A percentile compares a stretch with the other conserved stretches of the same genome.
phyloP scores from a whole-genome alignment of 495 filamentous ascomycete species.

The Pseudevernia furfuracea region DNA sequence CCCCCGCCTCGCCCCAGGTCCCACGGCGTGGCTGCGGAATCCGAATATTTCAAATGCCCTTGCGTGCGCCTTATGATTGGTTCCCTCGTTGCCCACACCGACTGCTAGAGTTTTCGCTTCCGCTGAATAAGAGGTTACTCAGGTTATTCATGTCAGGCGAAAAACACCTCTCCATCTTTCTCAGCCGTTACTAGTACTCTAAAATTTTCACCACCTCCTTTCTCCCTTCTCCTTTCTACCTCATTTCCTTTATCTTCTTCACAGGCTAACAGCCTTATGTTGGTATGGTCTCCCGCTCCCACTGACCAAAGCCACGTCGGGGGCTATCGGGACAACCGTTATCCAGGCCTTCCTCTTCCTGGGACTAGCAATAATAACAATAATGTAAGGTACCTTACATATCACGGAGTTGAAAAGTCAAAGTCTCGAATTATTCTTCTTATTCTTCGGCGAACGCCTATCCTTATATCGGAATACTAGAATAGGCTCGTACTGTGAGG shows the following conservation, averaged over 20 bases:
- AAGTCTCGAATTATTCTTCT: not conserved
- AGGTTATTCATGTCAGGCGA: conserved; percentile 3
- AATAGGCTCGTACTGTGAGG: too few relatives aligned
- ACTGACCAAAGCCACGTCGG: too few relatives aligned
- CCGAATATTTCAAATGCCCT: not conserved
- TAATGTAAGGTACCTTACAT: not conserved
- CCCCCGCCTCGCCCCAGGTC: too few relatives aligned
- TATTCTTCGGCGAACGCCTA: not conserved
- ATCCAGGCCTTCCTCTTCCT: not conserved
- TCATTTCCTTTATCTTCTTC: not conserved
- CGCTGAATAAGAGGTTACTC: not conserved
- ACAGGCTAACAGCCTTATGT: not conserved
- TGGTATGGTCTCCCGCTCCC: not conserved
- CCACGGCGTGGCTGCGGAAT: conserved; percentile 17
- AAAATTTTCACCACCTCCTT: not conserved
- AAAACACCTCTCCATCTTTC: not conserved
- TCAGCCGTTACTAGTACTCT: not conserved
- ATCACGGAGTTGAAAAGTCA: not conserved
- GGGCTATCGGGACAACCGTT: too few relatives aligned
- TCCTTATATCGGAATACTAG: too few relatives aligned
- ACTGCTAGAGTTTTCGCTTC: not conserved
- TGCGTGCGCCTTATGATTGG: not conserved
- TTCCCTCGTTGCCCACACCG: not conserved
- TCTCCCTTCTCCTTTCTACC: not conserved
- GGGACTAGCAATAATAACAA: not conserved